These are phyloP conservation scores for Mentha longifolia DNA, from an alignment of 257 asterid species.

Conservation along the genomic window DNA sequence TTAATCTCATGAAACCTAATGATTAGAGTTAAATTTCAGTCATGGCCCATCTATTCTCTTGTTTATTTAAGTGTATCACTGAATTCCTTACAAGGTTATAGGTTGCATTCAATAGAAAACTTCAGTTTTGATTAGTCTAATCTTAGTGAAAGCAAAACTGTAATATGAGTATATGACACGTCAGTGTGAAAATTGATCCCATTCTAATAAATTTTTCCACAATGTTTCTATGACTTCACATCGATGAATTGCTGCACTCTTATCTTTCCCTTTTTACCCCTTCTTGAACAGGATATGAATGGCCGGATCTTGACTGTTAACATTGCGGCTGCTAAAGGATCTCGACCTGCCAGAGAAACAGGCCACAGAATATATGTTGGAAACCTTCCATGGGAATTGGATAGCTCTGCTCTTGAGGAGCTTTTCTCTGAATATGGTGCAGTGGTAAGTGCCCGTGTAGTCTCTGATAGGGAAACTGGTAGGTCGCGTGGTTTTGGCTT, in stretches of 20 bases:
- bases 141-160: background rate
- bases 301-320: slow-evolving; percentile 80
- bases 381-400: slow-evolving; percentile 84
- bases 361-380: slow-evolving; percentile 79
- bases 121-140: too few relatives aligned
- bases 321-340: slow-evolving; percentile 86
- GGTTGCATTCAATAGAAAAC: too few relatives aligned
- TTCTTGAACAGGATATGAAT: slow-evolving; percentile 59
- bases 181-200: background rate
- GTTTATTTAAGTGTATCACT: background rate
- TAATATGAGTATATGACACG: background rate
- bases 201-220: background rate
- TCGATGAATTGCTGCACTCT: background rate
- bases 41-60: background rate
- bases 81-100: background rate
- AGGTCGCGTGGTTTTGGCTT: slow-evolving; percentile 97
- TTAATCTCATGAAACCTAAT: too few relatives aligned
- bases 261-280: background rate
- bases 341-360: slow-evolving; percentile 58
- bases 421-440: slow-evolving; percentile 81
- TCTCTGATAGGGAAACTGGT: slow-evolving; percentile 77
- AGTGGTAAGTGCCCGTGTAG: slow-evolving; percentile 75
- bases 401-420: slow-evolving; percentile 69
- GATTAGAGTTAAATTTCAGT: too few relatives aligned
- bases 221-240: background rate